These are phyloP conservation scores for Serendipita sp. DNA, from an alignment of 768 basidiomycete species.

Conservation along the genomic window DNA sequence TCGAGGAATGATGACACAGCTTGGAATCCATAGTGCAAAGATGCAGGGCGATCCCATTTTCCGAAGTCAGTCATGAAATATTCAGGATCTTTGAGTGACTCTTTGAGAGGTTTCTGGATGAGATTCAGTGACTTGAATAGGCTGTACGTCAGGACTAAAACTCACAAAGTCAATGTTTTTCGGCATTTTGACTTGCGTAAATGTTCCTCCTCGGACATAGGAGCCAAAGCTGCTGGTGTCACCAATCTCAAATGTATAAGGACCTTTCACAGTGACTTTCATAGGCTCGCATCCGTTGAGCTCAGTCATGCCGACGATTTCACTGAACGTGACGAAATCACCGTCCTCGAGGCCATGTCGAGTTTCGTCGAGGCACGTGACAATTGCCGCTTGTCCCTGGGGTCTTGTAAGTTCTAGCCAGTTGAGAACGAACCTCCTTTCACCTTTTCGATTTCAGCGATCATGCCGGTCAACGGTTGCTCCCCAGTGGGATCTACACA, in stretches of 20 bases:
- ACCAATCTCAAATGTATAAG: constrained; percentile 93
- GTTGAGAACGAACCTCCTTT: constrained; percentile 1
- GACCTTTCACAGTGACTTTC: constrained; percentile 86
- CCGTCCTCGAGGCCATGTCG: constrained; percentile 98
- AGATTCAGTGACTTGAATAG: background rate
- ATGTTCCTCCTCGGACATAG: constrained; percentile 81
- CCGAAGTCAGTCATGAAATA: constrained; percentile 91
- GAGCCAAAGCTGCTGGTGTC: constrained; percentile 63
- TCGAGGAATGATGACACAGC: constrained; percentile 67
- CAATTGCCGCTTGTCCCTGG: constrained; percentile 79
- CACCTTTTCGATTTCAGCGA: constrained; percentile 83
- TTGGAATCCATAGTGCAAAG: constrained; percentile 88
- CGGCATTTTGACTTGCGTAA: constrained; percentile 98
- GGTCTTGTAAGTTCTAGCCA: background rate
- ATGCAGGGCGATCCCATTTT: constrained; percentile 84
- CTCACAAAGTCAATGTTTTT: constrained; percentile 87
- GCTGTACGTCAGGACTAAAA: background rate
- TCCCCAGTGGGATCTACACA: constrained; percentile 98
- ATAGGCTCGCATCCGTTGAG: constrained; percentile 82
- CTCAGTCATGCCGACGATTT: constrained; percentile 88
- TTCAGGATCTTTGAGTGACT: constrained; percentile 68
- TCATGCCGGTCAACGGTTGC: constrained; percentile 84
- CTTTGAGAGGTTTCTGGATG: constrained; percentile 75
- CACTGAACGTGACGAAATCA: constrained; percentile 90
- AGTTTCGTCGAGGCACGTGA: constrained; percentile 92